Evolutionary conservation across 2,329 filamentous ascomycete species (phyloP).

Genomic region (Sporothrix mexicana): DNA sequence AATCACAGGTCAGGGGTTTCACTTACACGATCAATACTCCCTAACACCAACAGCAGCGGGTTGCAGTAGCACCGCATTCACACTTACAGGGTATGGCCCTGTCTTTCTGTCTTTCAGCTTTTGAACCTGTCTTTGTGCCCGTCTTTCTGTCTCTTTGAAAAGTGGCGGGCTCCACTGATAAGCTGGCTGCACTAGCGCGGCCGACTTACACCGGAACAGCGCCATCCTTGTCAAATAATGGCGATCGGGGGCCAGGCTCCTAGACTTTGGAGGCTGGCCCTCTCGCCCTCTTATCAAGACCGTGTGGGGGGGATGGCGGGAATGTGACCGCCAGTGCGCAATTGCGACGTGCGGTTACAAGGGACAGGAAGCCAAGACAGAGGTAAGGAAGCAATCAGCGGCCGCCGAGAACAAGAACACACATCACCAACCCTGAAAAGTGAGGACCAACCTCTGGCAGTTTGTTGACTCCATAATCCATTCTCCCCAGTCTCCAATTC

Average conservation of each 20-base stretch:
- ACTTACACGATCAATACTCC: conserved; percentile 1
- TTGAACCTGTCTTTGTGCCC: background rate
- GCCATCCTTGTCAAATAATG: background rate
- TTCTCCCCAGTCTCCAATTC: conserved; percentile 9
- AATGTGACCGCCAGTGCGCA: background rate
- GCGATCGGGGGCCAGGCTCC: background rate
- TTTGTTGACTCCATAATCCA: conserved; percentile 1
- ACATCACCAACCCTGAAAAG: conserved; percentile 5
- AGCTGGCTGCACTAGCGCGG: conserved; percentile 6
- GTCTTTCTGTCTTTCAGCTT: background rate
- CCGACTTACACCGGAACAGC: conserved; percentile 16
- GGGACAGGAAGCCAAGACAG: background rate
- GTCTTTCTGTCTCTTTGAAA: background rate
- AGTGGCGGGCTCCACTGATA: conserved; percentile 17
- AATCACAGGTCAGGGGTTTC: background rate
- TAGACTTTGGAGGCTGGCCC: background rate
- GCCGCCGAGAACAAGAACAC: no score
- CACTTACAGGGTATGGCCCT: background rate
- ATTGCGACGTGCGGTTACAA: background rate
- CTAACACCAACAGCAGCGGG: background rate
- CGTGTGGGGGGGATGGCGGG: background rate
- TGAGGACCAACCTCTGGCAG: background rate
- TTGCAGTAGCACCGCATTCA: background rate
- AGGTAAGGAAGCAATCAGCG: background rate
- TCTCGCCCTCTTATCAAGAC: conserved; percentile 16